Conservation (phyloP, 2,329 filamentous ascomycete genomes). For the Trichoderma sp. region DNA sequence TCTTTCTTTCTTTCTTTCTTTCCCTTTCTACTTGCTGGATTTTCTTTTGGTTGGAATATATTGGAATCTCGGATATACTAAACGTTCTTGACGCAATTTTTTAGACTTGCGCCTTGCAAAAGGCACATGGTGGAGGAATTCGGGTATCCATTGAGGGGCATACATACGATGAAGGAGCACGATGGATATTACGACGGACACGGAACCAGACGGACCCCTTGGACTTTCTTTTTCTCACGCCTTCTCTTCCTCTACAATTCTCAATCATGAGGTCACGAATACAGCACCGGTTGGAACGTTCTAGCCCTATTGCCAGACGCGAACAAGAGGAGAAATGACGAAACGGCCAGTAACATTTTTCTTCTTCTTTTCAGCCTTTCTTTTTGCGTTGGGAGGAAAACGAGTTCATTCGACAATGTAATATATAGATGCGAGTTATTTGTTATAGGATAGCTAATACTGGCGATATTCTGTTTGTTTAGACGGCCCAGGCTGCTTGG, state of each 20-base stretch:
- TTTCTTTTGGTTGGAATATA: background rate
- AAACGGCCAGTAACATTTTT: background rate
- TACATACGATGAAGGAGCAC: slow-evolving; percentile 10
- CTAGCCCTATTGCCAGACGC: slow-evolving; percentile 7
- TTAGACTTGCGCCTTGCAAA: slow-evolving; percentile 18
- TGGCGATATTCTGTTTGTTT: background rate
- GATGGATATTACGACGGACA: background rate
- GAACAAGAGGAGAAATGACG: background rate
- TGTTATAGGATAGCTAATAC: background rate
- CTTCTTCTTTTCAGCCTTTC: background rate
- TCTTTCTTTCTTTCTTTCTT: background rate
- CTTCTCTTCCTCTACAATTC: background rate
- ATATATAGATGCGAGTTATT: background rate
- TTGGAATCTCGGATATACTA: background rate
- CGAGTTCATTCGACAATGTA: background rate
- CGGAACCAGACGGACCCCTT: background rate
- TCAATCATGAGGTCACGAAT: slow-evolving; percentile 9
- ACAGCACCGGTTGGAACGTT: slow-evolving; percentile 1
- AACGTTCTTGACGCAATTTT: slow-evolving; percentile 11
- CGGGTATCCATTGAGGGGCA: background rate
- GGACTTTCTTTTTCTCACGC: background rate
- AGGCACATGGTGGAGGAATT: background rate
- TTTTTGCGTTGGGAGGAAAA: background rate
- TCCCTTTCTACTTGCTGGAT: background rate
- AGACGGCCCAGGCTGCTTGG: background rate